phyloP scores from a whole-genome alignment of 352 stramenopile genomes.

The Globisporangium sylvaticum region DNA sequence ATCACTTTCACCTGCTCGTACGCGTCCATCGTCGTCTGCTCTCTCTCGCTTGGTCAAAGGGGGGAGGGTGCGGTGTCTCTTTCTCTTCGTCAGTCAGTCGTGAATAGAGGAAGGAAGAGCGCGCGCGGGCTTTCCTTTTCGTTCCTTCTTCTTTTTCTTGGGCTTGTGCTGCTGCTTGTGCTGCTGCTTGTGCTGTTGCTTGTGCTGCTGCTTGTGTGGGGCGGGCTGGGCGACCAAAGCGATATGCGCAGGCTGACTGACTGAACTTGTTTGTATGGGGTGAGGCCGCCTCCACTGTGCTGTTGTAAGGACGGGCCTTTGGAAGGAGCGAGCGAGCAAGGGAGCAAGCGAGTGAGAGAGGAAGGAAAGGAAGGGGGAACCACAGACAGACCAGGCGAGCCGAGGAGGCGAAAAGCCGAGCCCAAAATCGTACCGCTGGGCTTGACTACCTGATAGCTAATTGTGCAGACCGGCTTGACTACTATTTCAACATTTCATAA shows the following conservation, averaged over 20 bases:
- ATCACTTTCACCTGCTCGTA: constrained; percentile 89
- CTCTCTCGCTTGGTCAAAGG: not conserved
- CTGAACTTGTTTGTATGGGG: not conserved
- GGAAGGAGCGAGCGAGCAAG: not conserved
- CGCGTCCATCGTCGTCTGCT: constrained; percentile 53
- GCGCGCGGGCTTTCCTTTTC: not conserved
- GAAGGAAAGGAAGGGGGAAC: not conserved
- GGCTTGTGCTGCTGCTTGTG: constrained; percentile 2
- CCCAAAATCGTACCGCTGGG: not conserved
- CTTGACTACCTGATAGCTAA: too few species aligned
- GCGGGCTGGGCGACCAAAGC: constrained; percentile 1
- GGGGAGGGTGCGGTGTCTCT: not conserved
- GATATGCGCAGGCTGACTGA: not conserved
- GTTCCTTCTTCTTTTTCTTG: not conserved
- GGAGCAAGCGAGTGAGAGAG: not conserved
- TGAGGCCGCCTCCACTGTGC: not conserved
- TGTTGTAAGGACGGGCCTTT: not conserved
- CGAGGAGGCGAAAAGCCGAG: not conserved
- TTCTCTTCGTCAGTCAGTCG: not conserved
- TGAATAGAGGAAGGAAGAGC: not conserved
- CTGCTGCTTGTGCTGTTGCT: constrained; percentile 6
- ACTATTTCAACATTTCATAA: not conserved
- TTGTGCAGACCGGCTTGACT: not conserved
- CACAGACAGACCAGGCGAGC: not conserved
- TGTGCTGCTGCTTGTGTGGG: constrained; percentile 4